Evolutionary conservation across 257 asterid genomes (phyloP), one percentile per base, ranked within the genome.

Genomic region (Solanum virginianum): DNA sequence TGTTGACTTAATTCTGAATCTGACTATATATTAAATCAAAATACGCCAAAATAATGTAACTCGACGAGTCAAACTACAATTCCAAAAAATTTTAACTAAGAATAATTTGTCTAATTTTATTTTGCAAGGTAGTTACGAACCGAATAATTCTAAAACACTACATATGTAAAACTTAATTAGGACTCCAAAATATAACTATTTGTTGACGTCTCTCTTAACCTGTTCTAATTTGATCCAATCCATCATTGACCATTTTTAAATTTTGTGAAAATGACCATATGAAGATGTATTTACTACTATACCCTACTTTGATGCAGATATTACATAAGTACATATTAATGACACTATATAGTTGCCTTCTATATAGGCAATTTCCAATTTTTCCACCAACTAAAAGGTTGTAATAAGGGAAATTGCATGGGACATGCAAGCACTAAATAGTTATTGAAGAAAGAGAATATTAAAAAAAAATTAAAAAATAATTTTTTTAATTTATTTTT

Each of bases 261-360:
- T 36, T 32, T 69, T 16, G 13, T 7, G n/a, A 20, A 68, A 69
- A 18, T 36, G 16, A 36, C 4, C 26, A 69, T 36, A 24, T 36
- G 26, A 8, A 69, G 14, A 69, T 69, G 77, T 36, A 15, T 70
- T 39, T 39, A 69, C 2, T 69, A 36, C 2, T 1, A 69, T 69
- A 8, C 24, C 79, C 54, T 17, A 39, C 79, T 39, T 15, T 70
- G 54, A 70, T 39, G 80, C 18, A 70, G 53, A 70, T 70, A 4
- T 14, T 39, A 39, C 80, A 70, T 70, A 70, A 39, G 29, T 39
- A 39, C 80, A 17, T 70, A 69, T 70, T 70, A 41, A 70, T 70
- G 18, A 12, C 54, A 39, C 80, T 1, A 39, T 2, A 70, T 39
- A 39, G 59, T 74, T 74, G 81, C 81, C n/a, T 47, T 1, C 59